These are phyloP conservation scores for Fusarium liriodendri DNA, from an alignment of 2,329 filamentous ascomycete species.

Conservation along the genomic window DNA sequence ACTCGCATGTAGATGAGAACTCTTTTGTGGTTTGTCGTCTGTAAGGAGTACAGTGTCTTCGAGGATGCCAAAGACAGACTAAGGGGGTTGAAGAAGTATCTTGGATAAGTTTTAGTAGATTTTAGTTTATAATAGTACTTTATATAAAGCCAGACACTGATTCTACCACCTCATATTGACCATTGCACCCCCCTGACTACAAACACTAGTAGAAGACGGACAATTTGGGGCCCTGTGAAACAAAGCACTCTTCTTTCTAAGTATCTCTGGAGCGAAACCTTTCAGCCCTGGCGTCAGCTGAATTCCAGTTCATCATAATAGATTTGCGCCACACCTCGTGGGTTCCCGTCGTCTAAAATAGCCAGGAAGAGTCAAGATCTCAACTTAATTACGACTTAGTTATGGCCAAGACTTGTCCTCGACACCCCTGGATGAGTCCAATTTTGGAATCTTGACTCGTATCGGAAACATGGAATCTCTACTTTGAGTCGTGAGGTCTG, in stretches of 20 bases:
- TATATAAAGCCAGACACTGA: no score
- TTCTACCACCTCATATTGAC: neutral
- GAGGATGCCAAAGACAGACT: neutral
- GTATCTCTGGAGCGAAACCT: neutral
- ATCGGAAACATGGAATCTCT: neutral
- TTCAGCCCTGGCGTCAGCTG: neutral
- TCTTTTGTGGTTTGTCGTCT: neutral
- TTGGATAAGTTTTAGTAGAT: neutral
- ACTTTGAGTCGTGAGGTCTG: neutral
- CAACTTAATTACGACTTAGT: neutral
- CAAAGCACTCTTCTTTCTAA: neutral
- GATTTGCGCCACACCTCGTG: neutral
- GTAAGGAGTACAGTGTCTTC: neutral
- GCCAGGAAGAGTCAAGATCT: neutral
- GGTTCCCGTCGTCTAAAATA: neutral
- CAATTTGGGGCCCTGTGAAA: neutral
- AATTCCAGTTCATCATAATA: neutral
- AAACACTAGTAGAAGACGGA: neutral
- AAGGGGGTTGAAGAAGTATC: neutral
- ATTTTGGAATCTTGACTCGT: neutral
- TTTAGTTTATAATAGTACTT: neutral
- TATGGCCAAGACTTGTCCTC: neutral
- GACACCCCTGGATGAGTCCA: neutral
- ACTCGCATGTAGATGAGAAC: neutral
- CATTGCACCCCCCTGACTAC: no score